Percentiles rank a stretch among this genome's conserved stretches.
phyloP scores from a whole-genome alignment of 345 rosid genomes.

The Excoecaria agallocha region DNA sequence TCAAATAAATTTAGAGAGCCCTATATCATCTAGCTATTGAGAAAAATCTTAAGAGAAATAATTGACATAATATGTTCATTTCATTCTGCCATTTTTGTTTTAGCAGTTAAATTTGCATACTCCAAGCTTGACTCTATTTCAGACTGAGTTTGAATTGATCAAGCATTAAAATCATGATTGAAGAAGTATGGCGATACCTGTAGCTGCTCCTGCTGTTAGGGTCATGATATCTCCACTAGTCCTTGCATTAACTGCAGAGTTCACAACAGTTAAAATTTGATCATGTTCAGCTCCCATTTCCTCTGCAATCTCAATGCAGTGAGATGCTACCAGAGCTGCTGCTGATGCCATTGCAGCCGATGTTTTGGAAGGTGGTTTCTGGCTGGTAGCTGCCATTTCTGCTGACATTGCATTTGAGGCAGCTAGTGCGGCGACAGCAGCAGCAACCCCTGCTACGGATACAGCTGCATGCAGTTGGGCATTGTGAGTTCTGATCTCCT shows the following conservation, averaged over 20 bases:
- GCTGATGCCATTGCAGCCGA: conserved; percentile 76
- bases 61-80: neutral
- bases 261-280: conserved; percentile 62
- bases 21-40: neutral
- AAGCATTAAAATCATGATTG: neutral
- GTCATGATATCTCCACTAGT: conserved; percentile 88
- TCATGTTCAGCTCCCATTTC: conserved; percentile 87
- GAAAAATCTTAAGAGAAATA: neutral
- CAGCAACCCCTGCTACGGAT: conserved; percentile 93
- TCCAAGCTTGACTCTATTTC: neutral
- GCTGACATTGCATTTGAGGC: conserved; percentile 52
- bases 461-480: conserved; percentile 89
- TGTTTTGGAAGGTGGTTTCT: conserved; percentile 36
- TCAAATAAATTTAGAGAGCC: conserved; percentile 8
- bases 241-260: conserved; percentile 76
- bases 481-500: conserved; percentile 70
- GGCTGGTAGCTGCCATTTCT: conserved; percentile 29
- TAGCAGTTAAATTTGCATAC: neutral
- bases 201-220: conserved; percentile 92
- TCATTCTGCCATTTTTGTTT: neutral
- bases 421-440: conserved; percentile 75
- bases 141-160: neutral
- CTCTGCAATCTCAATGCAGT: conserved; percentile 90
- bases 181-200: conserved; percentile 47
- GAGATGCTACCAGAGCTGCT: conserved; percentile 83